A percentile compares a stretch with the other conserved stretches of the same genome.
Conservation (phyloP, 106 monocot species). For the Platanthera guangdongensis region DNA sequence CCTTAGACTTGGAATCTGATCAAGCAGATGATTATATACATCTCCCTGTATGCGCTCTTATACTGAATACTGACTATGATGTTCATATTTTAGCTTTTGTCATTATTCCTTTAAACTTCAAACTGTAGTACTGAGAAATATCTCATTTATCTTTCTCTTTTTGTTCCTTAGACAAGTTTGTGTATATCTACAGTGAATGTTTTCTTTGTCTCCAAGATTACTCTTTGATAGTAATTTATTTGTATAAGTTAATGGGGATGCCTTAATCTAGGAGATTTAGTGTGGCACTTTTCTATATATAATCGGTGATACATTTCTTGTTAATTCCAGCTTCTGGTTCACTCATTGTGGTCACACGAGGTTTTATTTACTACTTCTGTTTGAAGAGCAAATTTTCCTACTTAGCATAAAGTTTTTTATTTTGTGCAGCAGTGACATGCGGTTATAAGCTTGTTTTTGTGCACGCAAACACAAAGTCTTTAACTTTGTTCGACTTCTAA, state of each 20-base stretch:
- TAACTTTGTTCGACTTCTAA: too few relatives aligned
- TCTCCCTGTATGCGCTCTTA: slow-evolving; percentile 43
- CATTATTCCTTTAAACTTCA: neutral
- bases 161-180: neutral
- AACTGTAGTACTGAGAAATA: neutral
- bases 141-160: neutral
- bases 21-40: slow-evolving; percentile 86
- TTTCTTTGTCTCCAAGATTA: neutral
- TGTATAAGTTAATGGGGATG: neutral
- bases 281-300: neutral
- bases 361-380: neutral
- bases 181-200: neutral
- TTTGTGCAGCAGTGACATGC: neutral
- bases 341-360: neutral
- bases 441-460: too few relatives aligned
- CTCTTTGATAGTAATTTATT: neutral
- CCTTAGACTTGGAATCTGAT: slow-evolving; percentile 96
- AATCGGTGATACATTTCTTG: neutral
- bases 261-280: neutral
- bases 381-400: neutral
- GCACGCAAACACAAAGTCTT: too few relatives aligned
- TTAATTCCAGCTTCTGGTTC: neutral
- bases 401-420: neutral
- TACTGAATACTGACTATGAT: slow-evolving; percentile 1
- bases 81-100: neutral